Evolutionary conservation across 306 rosid species (phyloP).

Genomic region (Hippophae tibetana): DNA sequence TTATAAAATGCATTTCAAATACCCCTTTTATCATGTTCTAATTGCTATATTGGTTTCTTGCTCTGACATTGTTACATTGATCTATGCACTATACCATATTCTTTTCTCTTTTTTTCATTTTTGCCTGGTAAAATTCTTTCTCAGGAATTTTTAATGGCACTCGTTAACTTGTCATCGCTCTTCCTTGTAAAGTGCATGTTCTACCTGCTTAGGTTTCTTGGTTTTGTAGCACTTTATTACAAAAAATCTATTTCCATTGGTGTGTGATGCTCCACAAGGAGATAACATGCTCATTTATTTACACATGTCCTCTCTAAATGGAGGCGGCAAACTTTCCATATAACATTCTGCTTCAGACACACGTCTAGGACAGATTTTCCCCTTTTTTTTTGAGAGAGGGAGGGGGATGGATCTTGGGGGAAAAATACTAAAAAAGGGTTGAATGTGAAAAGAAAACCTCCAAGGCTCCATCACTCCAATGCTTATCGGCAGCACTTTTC

Average conservation of each 20-base stretch:
- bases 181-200: background rate
- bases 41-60: background rate
- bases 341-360: too few relatives aligned
- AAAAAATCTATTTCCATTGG: background rate
- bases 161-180: background rate
- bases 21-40: background rate
- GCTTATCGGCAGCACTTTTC: slow-evolving; percentile 86
- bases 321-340: too few relatives aligned
- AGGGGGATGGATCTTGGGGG: too few relatives aligned
- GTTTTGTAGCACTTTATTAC: background rate
- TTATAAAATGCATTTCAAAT: background rate
- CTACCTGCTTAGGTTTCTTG: background rate
- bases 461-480: slow-evolving; percentile 97
- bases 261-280: background rate
- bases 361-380: too few relatives aligned
- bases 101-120: background rate
- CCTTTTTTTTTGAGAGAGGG: too few relatives aligned
- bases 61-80: background rate
- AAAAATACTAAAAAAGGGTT: slow-evolving; percentile 5
- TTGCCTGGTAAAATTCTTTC: background rate
- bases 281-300: background rate
- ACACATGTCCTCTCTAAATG: background rate
- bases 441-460: slow-evolving; percentile 45
- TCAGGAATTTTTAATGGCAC: background rate
- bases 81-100: background rate